These are phyloP conservation scores for Nidularia pulvinata DNA, from an alignment of 768 basidiomycete species.

Conservation along the genomic window DNA sequence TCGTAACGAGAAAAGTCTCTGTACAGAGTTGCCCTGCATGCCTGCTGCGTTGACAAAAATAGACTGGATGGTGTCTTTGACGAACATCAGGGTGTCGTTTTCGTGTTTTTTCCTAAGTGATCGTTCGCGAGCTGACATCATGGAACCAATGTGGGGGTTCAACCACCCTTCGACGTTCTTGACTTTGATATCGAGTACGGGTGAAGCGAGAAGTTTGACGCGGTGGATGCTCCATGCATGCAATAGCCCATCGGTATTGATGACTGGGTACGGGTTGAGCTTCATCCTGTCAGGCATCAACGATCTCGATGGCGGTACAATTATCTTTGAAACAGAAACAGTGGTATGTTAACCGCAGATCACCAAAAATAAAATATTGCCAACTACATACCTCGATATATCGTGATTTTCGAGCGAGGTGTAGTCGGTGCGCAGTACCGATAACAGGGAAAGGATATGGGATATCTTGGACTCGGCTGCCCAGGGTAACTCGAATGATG, in stretches of 20 bases:
- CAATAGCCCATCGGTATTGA: conserved; percentile 1
- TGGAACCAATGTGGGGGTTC: conserved; percentile 14
- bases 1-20: conserved; percentile 6
- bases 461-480: conserved; percentile 18
- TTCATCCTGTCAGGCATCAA: conserved; percentile 4
- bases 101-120: conserved; percentile 10
- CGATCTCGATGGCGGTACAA: not conserved
- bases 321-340: not conserved
- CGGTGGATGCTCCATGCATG: conserved; percentile 29
- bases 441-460: conserved; percentile 44
- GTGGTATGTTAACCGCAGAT: not conserved
- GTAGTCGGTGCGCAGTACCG: conserved; percentile 28
- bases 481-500: conserved; percentile 25
- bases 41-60: conserved; percentile 8
- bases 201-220: conserved; percentile 22
- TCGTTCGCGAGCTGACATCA: conserved; percentile 15
- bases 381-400: conserved; percentile 41
- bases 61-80: conserved; percentile 25
- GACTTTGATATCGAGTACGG: conserved; percentile 10
- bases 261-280: conserved; percentile 24
- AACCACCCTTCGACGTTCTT: conserved; percentile 10
- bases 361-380: conserved; percentile 3
- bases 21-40: conserved; percentile 4
- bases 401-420: conserved; percentile 53
- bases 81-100: conserved; percentile 16